These are phyloP conservation scores for Geotrichum citri-aurantii DNA, from an alignment of 1,139 yeast species.

Conservation along the genomic window DNA sequence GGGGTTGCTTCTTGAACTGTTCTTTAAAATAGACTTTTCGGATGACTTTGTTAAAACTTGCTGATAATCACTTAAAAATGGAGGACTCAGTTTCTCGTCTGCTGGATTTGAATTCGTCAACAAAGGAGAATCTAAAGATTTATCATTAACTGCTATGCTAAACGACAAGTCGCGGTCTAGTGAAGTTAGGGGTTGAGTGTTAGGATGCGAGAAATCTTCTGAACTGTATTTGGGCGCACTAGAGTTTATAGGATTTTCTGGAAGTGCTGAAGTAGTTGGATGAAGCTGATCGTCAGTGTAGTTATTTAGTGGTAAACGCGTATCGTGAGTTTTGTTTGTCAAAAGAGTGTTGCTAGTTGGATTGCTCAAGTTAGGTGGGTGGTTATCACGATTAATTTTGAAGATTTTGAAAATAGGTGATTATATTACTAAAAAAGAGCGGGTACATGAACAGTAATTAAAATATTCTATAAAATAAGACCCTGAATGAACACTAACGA, in stretches of 20 bases:
- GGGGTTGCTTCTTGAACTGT: background rate
- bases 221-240: background rate
- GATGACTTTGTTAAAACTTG: background rate
- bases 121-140: background rate
- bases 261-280: background rate
- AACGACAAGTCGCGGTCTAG: background rate
- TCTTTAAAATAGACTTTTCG: background rate
- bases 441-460: background rate
- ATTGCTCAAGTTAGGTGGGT: background rate
- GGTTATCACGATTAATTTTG: conserved; percentile 1
- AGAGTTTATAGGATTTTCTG: background rate
- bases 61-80: background rate
- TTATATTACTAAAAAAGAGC: background rate
- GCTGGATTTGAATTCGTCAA: conserved; percentile 1
- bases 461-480: background rate
- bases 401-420: background rate
- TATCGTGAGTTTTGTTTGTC: conserved; percentile 1
- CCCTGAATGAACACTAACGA: background rate
- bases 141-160: background rate
- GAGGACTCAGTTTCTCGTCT: background rate
- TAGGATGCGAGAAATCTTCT: background rate
- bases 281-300: background rate
- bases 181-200: background rate
- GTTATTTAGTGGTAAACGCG: background rate
- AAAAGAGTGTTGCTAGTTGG: conserved; percentile 24